These are phyloP conservation scores for Botryotinia globosa DNA, from an alignment of 2,329 filamentous ascomycete species.

Conservation along the genomic window DNA sequence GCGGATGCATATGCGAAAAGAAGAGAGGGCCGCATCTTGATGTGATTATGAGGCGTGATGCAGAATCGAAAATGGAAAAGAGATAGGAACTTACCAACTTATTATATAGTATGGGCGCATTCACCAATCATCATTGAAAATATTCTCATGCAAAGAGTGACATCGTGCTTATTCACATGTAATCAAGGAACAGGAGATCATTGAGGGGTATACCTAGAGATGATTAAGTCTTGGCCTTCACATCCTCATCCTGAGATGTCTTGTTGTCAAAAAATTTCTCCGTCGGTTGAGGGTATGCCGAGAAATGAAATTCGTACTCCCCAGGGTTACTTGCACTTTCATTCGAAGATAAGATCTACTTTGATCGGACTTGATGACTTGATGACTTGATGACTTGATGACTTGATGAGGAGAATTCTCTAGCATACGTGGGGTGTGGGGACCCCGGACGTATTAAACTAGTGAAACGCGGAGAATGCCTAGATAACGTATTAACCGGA, in stretches of 20 bases:
- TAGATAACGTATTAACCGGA: background rate
- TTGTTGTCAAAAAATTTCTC: conserved; percentile 7
- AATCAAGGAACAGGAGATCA: background rate
- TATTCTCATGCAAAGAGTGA: background rate
- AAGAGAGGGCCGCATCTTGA: conserved; percentile 3
- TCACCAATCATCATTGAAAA: background rate
- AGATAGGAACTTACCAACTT: background rate
- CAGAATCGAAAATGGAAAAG: background rate
- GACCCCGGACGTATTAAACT: background rate
- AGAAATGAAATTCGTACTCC: background rate
- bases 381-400: background rate
- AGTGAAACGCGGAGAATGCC: background rate
- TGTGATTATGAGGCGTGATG: background rate
- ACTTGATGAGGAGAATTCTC: background rate
- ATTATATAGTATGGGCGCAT: background rate
- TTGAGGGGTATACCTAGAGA: conserved; percentile 8
- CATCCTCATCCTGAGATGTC: background rate
- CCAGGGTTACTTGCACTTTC: background rate
- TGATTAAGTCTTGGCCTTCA: background rate
- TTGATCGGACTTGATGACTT: background rate
- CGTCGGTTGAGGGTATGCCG: conserved; percentile 1
- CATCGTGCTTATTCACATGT: background rate
- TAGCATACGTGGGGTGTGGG: background rate
- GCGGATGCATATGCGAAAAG: conserved; percentile 6
- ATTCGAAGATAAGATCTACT: background rate